Conservation (phyloP, 208 protist genomes). For the Trypanosoma lewisi region DNA sequence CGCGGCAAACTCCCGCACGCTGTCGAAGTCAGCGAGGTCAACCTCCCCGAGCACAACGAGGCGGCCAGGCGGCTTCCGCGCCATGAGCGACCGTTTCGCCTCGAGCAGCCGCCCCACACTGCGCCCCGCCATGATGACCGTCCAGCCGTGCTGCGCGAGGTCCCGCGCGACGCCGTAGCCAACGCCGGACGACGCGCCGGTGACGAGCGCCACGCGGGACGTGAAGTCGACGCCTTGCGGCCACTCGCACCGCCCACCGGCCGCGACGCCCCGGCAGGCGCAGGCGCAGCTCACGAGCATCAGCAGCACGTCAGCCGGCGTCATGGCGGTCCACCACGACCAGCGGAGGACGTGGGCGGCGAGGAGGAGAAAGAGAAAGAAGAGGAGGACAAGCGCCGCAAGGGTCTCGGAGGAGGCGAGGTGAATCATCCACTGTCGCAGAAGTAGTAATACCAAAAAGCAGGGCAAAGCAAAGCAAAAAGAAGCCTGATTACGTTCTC, state of each 20-base stretch:
- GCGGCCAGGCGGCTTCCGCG: constrained; percentile 7
- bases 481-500: not conserved
- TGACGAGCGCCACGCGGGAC: constrained; percentile 71
- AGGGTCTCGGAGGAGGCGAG: constrained; percentile 53
- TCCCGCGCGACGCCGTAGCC: constrained; percentile 70
- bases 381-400: constrained; percentile 30
- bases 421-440: constrained; percentile 57
- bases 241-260: constrained; percentile 59
- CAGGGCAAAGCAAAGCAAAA: not conserved
- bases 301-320: constrained; percentile 15
- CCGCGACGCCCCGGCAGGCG: constrained; percentile 46
- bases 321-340: constrained; percentile 4
- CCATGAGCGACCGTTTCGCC: constrained; percentile 45
- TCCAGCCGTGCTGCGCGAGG: constrained; percentile 73
- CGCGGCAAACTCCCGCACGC: constrained; percentile 63
- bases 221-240: constrained; percentile 51
- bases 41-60: constrained; percentile 67
- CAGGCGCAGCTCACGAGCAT: constrained; percentile 29
- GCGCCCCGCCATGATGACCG: constrained; percentile 67
- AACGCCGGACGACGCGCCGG: constrained; percentile 73
- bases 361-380: constrained; percentile 27
- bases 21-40: constrained; percentile 62
- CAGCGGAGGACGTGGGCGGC: constrained; percentile 14
- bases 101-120: constrained; percentile 50
- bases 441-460: constrained; percentile 1